Evolutionary conservation across 179 eudicot species (phyloP).

Genomic region (Silene vulgaris): DNA sequence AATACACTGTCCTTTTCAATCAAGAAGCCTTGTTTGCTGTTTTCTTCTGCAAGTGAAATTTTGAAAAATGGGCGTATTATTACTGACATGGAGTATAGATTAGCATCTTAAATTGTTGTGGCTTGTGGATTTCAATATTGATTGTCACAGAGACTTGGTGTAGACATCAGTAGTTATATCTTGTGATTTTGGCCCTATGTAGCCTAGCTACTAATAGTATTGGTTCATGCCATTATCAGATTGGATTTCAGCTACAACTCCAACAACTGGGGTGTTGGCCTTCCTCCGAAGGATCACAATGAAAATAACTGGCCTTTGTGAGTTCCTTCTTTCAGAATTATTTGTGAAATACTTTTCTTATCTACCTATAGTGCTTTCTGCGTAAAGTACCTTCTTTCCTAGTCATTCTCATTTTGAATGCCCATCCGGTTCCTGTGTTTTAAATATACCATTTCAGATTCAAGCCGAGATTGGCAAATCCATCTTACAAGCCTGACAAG

Average conservation of each 20-base stretch:
- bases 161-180: background rate
- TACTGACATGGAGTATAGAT: background rate
- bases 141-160: background rate
- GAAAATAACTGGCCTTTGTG: slow-evolving; percentile 82
- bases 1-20: background rate
- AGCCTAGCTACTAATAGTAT: background rate
- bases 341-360: background rate
- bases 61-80: background rate
- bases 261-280: slow-evolving; percentile 95
- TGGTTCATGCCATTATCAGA: slow-evolving; percentile 41
- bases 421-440: background rate
- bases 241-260: slow-evolving; percentile 78
- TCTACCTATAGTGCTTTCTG: background rate
- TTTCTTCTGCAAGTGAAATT: background rate
- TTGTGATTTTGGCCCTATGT: background rate
- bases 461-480: slow-evolving; percentile 70
- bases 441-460: slow-evolving; percentile 43
- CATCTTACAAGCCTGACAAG: slow-evolving; percentile 73
- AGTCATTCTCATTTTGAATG: background rate
- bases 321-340: slow-evolving; percentile 30
- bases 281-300: slow-evolving; percentile 83
- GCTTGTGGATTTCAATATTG: background rate
- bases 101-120: background rate
- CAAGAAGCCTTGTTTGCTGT: background rate
- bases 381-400: background rate